These are phyloP conservation scores for Cladosporium velox DNA, from an alignment of 2,329 filamentous ascomycete genomes.

Conservation along the genomic window DNA sequence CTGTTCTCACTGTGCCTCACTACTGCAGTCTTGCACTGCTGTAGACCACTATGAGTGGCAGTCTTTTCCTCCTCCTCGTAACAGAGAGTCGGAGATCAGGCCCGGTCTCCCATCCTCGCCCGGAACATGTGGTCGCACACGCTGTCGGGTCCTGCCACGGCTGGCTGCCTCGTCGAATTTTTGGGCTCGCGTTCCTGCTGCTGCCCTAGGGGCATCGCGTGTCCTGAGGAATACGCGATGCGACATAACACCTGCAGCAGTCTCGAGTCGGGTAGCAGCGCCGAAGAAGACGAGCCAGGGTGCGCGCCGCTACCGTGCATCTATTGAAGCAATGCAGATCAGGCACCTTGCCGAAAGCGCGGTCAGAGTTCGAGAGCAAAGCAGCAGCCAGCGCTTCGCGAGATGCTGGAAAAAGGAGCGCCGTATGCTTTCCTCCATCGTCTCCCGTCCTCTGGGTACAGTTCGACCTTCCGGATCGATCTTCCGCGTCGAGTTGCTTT, in stretches of 20 bases:
- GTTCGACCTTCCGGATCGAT: slow-evolving; percentile 2
- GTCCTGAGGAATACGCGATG: not conserved
- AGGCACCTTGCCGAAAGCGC: slow-evolving; percentile 13
- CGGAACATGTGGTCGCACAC: slow-evolving; percentile 3
- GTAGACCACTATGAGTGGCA: not conserved
- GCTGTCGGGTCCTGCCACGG: slow-evolving; percentile 2
- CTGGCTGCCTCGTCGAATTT: slow-evolving; percentile 2
- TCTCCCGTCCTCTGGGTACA: not conserved
- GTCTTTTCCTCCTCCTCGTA: not conserved
- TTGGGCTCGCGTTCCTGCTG: not conserved
- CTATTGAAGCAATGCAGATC: slow-evolving; percentile 12
- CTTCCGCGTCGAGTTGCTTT: slow-evolving; percentile 4
- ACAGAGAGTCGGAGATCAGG: not conserved
- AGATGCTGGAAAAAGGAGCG: not conserved
- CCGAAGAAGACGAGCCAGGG: not conserved
- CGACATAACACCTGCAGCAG: not conserved
- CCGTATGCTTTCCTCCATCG: not conserved
- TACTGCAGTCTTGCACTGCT: not conserved
- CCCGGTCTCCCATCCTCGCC: not conserved
- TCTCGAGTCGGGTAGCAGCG: slow-evolving; percentile 13
- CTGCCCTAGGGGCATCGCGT: not conserved
- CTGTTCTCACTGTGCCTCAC: not conserved
- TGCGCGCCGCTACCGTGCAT: slow-evolving; percentile 9
- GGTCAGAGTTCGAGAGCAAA: not conserved
- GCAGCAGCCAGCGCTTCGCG: not conserved